Conservation (phyloP, 768 basidiomycete species). For the Xerocomellus intermedius region DNA sequence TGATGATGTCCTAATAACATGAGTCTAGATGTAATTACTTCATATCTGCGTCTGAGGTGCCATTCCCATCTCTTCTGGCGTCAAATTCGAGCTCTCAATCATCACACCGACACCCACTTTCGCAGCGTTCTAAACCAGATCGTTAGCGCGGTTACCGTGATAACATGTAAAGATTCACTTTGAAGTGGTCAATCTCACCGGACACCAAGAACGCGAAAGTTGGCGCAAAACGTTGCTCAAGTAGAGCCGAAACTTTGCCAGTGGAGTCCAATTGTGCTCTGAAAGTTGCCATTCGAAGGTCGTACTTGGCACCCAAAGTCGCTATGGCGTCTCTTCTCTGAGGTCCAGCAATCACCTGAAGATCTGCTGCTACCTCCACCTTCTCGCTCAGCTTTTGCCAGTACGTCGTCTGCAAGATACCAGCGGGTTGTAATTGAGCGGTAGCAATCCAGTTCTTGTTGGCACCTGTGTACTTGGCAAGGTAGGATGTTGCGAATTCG, state of each 20-base stretch:
- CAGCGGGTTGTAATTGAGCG: slow-evolving; percentile 78
- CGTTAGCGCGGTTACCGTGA: not conserved
- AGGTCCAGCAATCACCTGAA: slow-evolving; percentile 78
- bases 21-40: slow-evolving; percentile 31
- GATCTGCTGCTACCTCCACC: slow-evolving; percentile 95
- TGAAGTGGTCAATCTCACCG: slow-evolving; percentile 99
- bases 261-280: slow-evolving; percentile 92
- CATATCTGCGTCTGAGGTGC: slow-evolving; percentile 47
- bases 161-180: slow-evolving; percentile 48
- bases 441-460: slow-evolving; percentile 92
- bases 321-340: slow-evolving; percentile 87
- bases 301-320: slow-evolving; percentile 94
- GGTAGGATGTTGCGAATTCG: slow-evolving; percentile 73
- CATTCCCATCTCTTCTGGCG: slow-evolving; percentile 81
- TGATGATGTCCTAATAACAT: slow-evolving; percentile 11
- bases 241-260: slow-evolving; percentile 90
- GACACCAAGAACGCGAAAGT: slow-evolving; percentile 92
- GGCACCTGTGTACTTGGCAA: slow-evolving; percentile 72
- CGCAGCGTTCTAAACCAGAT: slow-evolving; percentile 67
- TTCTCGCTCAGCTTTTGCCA: slow-evolving; percentile 96
- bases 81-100: slow-evolving; percentile 85
- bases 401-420: slow-evolving; percentile 88
- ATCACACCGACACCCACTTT: slow-evolving; percentile 97
- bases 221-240: slow-evolving; percentile 96
- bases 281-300: slow-evolving; percentile 91